Conservation (phyloP, 2,329 filamentous ascomycete species). For the Xylariaceae sp. region DNA sequence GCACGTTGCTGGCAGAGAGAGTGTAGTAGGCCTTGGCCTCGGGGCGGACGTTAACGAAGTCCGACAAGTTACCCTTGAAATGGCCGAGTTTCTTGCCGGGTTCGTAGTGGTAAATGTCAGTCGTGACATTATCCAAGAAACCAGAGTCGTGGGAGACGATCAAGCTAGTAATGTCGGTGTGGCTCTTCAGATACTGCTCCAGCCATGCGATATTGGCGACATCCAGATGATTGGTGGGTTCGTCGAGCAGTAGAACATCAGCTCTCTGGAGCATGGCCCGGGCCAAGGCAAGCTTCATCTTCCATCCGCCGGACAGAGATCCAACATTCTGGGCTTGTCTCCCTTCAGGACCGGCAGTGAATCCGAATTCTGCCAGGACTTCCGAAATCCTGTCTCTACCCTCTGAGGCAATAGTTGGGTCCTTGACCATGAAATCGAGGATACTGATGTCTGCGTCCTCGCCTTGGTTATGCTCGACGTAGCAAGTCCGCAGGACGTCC, state of each 20-base stretch:
- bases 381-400: conserved; percentile 73
- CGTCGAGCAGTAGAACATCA: conserved; percentile 93
- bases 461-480: conserved; percentile 98
- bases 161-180: conserved; percentile 92
- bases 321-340: conserved; percentile 85
- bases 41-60: conserved; percentile 81
- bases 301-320: conserved; percentile 95
- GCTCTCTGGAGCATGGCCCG: conserved; percentile 94
- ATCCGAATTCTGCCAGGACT: conserved; percentile 87
- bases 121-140: conserved; percentile 95
- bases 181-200: conserved; percentile 88
- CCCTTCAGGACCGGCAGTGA: conserved; percentile 82
- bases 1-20: conserved; percentile 74
- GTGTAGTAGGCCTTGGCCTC: conserved; percentile 99
- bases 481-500: conserved; percentile 89
- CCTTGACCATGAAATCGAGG: conserved; percentile 83
- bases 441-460: conserved; percentile 97
- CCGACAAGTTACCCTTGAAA: conserved; percentile 75
- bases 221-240: conserved; percentile 98
- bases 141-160: conserved; percentile 98
- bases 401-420: conserved; percentile 74
- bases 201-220: conserved; percentile 95
- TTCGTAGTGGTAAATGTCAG: conserved; percentile 99
- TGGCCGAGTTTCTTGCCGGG: conserved; percentile 84
- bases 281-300: conserved; percentile 98